Evolutionary conservation across 768 basidiomycete species (phyloP), one percentile per base, ranked within the genome.

Genomic region (Termitomyces sp.): DNA sequence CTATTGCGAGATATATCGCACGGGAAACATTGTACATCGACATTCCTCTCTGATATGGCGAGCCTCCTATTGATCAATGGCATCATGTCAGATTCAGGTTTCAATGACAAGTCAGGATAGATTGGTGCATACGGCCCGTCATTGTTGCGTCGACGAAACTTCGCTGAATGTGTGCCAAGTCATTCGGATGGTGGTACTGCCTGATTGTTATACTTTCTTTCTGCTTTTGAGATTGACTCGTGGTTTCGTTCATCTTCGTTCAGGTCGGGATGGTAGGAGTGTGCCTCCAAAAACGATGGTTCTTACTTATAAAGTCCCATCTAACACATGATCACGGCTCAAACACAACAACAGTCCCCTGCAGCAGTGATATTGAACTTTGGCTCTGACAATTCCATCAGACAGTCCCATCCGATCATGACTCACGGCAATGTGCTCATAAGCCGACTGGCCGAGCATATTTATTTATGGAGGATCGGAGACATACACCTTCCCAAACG

Each of bases 131-230:
- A 58, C 61, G 28, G 5, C 61, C 61, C 34, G 45, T 53, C 42
- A 60, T 57, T 11, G 56, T 58, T 22, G 53, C 57, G 3, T 57
- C 49, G 12, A 55, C 34, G 42, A 62, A 62, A 2, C 54, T 48
- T 28, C 30, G 32, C 5, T 28, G 53, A 32, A 62, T 55, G 30
- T 46, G 42, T 2, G 28, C 21, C 10, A 58, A 42, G 26, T 62
- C 61, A 24, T 60, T 46, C 19, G 58, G 55, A 30, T 62, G 54
- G 19, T 28, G 51, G 41, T 54, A 62, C 19, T 47, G 54, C 22
- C 58, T 40, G 19, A 62, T 53, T 11, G 47, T 17, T n/a, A 50
- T 12, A 34, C 8, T 11, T 38, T 50, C 49, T 50, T 12, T 35
- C 17, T 40, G 37, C n/a, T n/a, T 24, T 49, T 28, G 49, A n/a